A percentile compares a stretch with the other conserved stretches of the same genome.
phyloP scores from a whole-genome alignment of 2,329 filamentous ascomycete species.

The Penicillium verrucosum region DNA sequence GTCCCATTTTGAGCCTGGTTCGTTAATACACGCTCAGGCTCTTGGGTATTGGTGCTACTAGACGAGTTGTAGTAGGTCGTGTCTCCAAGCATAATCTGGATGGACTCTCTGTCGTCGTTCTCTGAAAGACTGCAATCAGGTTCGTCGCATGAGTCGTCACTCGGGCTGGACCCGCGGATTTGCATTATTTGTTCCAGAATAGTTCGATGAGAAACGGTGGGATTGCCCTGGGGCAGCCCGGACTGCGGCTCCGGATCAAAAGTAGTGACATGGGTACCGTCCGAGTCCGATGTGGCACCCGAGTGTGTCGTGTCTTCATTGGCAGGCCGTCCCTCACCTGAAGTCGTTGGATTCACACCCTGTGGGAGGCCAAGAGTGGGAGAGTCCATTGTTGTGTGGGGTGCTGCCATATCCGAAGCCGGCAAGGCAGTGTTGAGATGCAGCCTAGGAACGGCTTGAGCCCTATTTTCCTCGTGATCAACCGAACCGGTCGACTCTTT shows the following conservation, averaged over 20 bases:
- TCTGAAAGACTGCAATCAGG: constrained; percentile 44
- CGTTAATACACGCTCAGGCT: constrained; percentile 21
- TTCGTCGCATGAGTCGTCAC: constrained; percentile 40
- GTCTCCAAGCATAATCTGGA: constrained; percentile 54
- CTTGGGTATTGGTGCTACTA: constrained; percentile 32
- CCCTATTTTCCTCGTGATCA: constrained; percentile 12
- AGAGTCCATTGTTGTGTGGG: constrained; percentile 39
- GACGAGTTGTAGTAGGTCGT: constrained; percentile 41
- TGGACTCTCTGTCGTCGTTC: constrained; percentile 52
- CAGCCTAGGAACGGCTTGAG: constrained; percentile 22
- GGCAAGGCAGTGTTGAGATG: constrained; percentile 27
- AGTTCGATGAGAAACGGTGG: constrained; percentile 38
- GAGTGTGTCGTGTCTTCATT: constrained; percentile 24
- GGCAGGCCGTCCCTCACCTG: constrained; percentile 2
- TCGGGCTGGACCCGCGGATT: constrained; percentile 47
- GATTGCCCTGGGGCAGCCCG: constrained; percentile 44
- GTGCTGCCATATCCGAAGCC: constrained; percentile 13
- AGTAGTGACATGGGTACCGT: constrained; percentile 57
- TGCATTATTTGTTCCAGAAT: constrained; percentile 49
- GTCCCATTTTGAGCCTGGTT: constrained; percentile 21
- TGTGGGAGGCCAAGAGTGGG: constrained; percentile 41
- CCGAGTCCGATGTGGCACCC: constrained; percentile 58
- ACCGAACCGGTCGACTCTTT: constrained; percentile 16
- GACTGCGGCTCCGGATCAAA: constrained; percentile 72
- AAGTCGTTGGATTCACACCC: constrained; percentile 7